These are phyloP conservation scores for Trypanosoma platydactyli DNA, from an alignment of 208 protist species.

Conservation along the genomic window DNA sequence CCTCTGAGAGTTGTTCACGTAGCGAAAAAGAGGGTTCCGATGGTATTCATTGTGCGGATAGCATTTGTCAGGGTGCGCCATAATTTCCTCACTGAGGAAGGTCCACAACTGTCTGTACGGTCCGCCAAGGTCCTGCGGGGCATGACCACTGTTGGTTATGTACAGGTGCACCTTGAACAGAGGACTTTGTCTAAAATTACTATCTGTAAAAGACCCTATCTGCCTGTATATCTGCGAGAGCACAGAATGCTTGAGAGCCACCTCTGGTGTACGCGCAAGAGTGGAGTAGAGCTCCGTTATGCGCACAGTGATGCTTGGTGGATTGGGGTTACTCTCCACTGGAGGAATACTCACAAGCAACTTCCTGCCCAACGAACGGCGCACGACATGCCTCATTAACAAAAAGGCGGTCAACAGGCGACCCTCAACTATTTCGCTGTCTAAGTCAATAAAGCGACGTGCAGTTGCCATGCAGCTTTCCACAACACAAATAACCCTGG, in stretches of 20 bases:
- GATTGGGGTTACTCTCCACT: slow-evolving; percentile 43
- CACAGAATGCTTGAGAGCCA: slow-evolving; percentile 76
- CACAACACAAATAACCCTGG: slow-evolving; percentile 71
- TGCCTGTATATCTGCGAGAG: slow-evolving; percentile 88
- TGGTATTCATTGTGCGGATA: slow-evolving; percentile 84
- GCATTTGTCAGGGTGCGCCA: slow-evolving; percentile 85
- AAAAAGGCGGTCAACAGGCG: slow-evolving; percentile 76
- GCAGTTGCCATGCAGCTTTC: slow-evolving; percentile 90
- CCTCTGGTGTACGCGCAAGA: slow-evolving; percentile 69
- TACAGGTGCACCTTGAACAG: slow-evolving; percentile 87
- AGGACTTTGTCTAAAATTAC: slow-evolving; percentile 62
- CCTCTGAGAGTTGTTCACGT: slow-evolving; percentile 83
- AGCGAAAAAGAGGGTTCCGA: slow-evolving; percentile 85
- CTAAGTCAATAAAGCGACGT: slow-evolving; percentile 84
- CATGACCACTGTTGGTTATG: slow-evolving; percentile 70
- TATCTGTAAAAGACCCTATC: slow-evolving; percentile 70
- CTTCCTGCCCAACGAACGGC: slow-evolving; percentile 68
- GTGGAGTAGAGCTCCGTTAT: slow-evolving; percentile 75
- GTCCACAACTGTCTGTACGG: slow-evolving; percentile 91
- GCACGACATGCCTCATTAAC: slow-evolving; percentile 80
- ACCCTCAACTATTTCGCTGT: slow-evolving; percentile 64
- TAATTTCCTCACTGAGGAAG: slow-evolving; percentile 84
- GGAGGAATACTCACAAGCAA: slow-evolving; percentile 74
- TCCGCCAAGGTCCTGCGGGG: slow-evolving; percentile 85
- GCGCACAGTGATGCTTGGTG: slow-evolving; percentile 64